These are phyloP conservation scores for Alternaria arborescens DNA, from an alignment of 2,329 filamentous ascomycete species.

Conservation along the genomic window DNA sequence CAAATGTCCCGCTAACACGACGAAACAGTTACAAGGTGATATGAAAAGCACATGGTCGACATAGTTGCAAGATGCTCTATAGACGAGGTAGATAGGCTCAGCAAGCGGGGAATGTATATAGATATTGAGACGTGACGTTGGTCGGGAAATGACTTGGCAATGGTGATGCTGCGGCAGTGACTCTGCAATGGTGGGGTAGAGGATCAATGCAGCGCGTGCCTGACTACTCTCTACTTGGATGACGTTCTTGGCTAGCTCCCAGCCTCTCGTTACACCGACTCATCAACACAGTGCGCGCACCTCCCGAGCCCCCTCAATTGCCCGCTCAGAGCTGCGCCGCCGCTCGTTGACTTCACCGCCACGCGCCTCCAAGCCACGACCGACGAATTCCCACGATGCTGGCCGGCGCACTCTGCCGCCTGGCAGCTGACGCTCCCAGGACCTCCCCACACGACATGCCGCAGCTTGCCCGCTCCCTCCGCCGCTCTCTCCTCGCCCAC, in stretches of 20 bases:
- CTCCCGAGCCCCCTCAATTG: conserved; percentile 23
- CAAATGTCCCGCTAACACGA: conserved; percentile 26
- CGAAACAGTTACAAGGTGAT: conserved; percentile 39
- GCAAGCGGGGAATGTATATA: background rate
- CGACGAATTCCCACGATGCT: conserved; percentile 39
- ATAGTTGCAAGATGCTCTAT: background rate
- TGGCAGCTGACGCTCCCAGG: conserved; percentile 46
- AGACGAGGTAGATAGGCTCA: background rate
- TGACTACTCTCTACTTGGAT: conserved; percentile 12
- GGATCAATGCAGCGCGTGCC: conserved; percentile 13
- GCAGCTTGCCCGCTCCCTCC: conserved; percentile 44
- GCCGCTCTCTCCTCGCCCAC: conserved; percentile 32
- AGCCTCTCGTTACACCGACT: conserved; percentile 8
- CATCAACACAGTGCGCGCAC: conserved; percentile 9
- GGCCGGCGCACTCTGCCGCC: conserved; percentile 47
- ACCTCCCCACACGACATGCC: conserved; percentile 48
- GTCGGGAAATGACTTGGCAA: background rate
- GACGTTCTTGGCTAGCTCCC: conserved; percentile 23
- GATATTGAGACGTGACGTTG: background rate
- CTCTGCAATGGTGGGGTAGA: conserved; percentile 17
- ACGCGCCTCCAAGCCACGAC: conserved; percentile 9
- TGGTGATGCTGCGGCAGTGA: conserved; percentile 2
- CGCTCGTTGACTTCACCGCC: conserved; percentile 16
- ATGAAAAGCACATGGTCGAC: conserved; percentile 12
- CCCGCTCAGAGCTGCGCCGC: conserved; percentile 28